Evolutionary conservation across 2,329 filamentous ascomycete genomes (phyloP).

Genomic region (Blastomyces silverae): DNA sequence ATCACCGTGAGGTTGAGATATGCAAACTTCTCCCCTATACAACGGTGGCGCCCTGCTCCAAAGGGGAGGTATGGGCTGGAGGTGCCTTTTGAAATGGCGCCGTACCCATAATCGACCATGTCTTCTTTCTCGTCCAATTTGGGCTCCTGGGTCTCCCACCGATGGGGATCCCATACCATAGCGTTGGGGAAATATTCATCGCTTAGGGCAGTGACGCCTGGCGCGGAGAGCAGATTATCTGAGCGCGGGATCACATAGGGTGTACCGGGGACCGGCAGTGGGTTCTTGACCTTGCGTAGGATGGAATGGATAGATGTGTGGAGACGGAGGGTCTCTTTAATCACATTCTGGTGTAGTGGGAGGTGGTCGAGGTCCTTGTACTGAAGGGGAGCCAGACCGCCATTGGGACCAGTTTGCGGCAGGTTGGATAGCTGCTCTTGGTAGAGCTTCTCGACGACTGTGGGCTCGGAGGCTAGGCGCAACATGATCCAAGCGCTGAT

Average conservation of each 20-base stretch:
- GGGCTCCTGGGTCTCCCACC: slow-evolving; percentile 47
- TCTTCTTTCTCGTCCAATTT: slow-evolving; percentile 46
- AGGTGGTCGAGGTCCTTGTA: slow-evolving; percentile 56
- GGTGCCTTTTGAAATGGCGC: slow-evolving; percentile 54
- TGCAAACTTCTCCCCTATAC: slow-evolving; percentile 70
- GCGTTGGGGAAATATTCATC: slow-evolving; percentile 57
- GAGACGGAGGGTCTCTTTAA: slow-evolving; percentile 65
- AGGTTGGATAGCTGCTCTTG: slow-evolving; percentile 51
- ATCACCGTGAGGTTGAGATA: slow-evolving; percentile 63
- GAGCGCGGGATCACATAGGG: slow-evolving; percentile 68
- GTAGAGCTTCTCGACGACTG: slow-evolving; percentile 64
- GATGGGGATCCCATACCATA: slow-evolving; percentile 55
- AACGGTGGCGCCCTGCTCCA: slow-evolving; percentile 64
- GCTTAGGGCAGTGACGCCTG: slow-evolving; percentile 57
- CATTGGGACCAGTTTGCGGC: slow-evolving; percentile 43
- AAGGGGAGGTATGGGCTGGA: slow-evolving; percentile 62
- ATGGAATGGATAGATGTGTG: slow-evolving; percentile 68
- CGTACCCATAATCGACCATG: slow-evolving; percentile 57
- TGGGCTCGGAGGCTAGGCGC: slow-evolving; percentile 62
- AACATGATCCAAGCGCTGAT: slow-evolving; percentile 73
- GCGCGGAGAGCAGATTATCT: slow-evolving; percentile 74
- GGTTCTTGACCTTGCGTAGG: slow-evolving; percentile 64
- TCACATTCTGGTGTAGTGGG: slow-evolving; percentile 55
- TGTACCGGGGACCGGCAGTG: slow-evolving; percentile 49
- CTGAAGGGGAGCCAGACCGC: slow-evolving; percentile 50